Base-by-base conservation (phyloP, 768 basidiomycete genomes). In the Coprinopsis marcescibilis region DNA sequence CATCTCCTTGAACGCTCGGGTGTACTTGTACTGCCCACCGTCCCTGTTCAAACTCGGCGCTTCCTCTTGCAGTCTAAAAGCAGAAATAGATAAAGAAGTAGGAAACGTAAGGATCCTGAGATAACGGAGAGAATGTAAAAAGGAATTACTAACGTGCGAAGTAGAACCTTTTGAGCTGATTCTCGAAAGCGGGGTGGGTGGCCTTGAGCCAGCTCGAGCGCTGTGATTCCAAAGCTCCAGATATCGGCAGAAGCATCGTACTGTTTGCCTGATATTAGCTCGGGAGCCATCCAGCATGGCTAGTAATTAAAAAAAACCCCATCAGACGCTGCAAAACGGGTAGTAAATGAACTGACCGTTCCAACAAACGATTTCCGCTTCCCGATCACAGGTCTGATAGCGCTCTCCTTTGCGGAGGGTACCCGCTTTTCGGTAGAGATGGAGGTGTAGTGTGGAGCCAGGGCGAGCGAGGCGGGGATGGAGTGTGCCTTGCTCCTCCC, bases 231-330 rank as follows among this genome's bases (percentile, higher is more conserved):
- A 61, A 96, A 88, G 48, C 89, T 92, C 92, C 93, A 97, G 48
- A 97, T 93, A 59, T 97, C 94, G 15, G 90, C 90, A 52, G 83
- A 78, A 11, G 81, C 76, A 59, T 94, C 91, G 61, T 94, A 95
- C 46, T 80, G 78, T 54, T 77, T 77, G 41, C 91, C 87, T 54
- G 85, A 77, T 38, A 97, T 88, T 19, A 96, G 76, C 56, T 97
- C 94, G 1, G 94, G 94, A 0, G 94, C 90, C 93, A 96, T 97
- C 90, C 90, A 96, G 60, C 88, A 90, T 1, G 94, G 94, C 80
- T 83, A n/a, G n/a, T n/a, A n/a, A n/a, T n/a, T 48, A 27, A 39
- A 39, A 24, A 30, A 40, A 46, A 38, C 51, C 15, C 14, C 21
- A 17, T 10, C 30, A 17, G 14, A 17, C 20, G 37, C 1, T 30